A percentile compares a stretch with the other conserved stretches of the same genome.
These are phyloP conservation scores for Mycena maculata DNA, from an alignment of 768 basidiomycete species.

Conservation along the genomic window DNA sequence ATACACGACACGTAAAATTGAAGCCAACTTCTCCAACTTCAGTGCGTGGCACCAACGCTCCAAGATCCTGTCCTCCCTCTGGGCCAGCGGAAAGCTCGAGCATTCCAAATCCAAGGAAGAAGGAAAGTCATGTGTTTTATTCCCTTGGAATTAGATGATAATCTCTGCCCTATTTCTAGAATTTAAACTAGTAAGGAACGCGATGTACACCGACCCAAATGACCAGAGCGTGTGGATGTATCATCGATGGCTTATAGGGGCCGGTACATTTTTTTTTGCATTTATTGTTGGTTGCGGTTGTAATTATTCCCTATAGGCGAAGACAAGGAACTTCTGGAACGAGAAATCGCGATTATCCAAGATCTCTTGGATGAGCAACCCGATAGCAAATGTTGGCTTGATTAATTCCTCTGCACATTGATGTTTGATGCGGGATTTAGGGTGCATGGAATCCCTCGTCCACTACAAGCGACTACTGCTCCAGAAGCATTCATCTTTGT, in stretches of 20 bases:
- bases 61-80: constrained; percentile 76
- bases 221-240: constrained; percentile 99
- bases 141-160: neutral
- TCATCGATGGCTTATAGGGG: constrained; percentile 95
- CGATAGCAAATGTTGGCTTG: constrained; percentile 84
- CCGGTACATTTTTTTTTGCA: constrained; percentile 63
- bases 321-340: constrained; percentile 64
- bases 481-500: constrained; percentile 52
- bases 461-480: constrained; percentile 83
- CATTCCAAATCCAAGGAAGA: constrained; percentile 69
- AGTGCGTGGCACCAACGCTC: constrained; percentile 99
- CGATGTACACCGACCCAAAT: constrained; percentile 95
- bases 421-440: constrained; percentile 52
- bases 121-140: constrained; percentile 58
- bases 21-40: constrained; percentile 95
- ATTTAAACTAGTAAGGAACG: constrained; percentile 91
- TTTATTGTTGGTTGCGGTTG: no score
- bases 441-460: constrained; percentile 95
- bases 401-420: constrained; percentile 13
- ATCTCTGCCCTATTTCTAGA: constrained; percentile 60
- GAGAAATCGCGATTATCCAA: constrained; percentile 83
- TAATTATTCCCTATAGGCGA: constrained; percentile 61
- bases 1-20: constrained; percentile 92
- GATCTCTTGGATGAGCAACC: constrained; percentile 91
- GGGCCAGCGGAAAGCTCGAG: constrained; percentile 68